Evolutionary conservation across 2,329 filamentous ascomycete genomes (phyloP).

Genomic region (Dactylellina drechsleri): DNA sequence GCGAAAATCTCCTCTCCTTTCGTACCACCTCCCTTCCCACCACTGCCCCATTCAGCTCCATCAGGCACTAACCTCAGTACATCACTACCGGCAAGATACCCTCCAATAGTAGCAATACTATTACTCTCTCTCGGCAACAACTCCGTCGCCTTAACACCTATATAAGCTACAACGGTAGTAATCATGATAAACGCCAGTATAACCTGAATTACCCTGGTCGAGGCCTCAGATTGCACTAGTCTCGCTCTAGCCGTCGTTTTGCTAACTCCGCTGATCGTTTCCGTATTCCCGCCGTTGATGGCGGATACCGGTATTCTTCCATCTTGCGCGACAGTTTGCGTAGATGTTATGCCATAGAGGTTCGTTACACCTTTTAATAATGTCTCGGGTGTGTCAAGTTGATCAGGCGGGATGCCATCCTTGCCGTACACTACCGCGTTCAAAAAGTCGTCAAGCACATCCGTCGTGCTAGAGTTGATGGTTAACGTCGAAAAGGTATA

Average conservation of each 20-base stretch:
- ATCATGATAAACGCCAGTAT: slow-evolving; percentile 59
- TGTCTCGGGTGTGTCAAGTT: slow-evolving; percentile 25
- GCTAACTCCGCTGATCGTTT: slow-evolving; percentile 26
- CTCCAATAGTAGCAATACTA: slow-evolving; percentile 59
- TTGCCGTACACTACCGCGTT: slow-evolving; percentile 38
- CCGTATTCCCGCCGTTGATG: slow-evolving; percentile 5
- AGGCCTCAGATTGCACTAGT: slow-evolving; percentile 58
- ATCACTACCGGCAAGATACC: slow-evolving; percentile 58
- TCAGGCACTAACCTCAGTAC: slow-evolving; percentile 57
- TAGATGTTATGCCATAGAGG: slow-evolving; percentile 58
- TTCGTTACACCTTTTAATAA: slow-evolving; percentile 41
- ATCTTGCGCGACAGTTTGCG: slow-evolving; percentile 58
- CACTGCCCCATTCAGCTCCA: slow-evolving; percentile 59
- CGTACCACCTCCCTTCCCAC: slow-evolving; percentile 53
- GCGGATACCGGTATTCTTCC: slow-evolving; percentile 31
- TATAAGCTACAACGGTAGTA: slow-evolving; percentile 57
- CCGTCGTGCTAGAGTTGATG: slow-evolving; percentile 4
- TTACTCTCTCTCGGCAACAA: slow-evolving; percentile 60
- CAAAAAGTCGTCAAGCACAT: slow-evolving; percentile 38
- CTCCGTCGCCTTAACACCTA: slow-evolving; percentile 56
- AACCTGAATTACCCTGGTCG: slow-evolving; percentile 59
- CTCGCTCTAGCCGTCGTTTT: slow-evolving; percentile 28
- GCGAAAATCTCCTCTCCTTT: slow-evolving; percentile 45
- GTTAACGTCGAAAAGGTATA: slow-evolving; percentile 35
- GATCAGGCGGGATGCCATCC: slow-evolving; percentile 18